phyloP scores from a whole-genome alignment of 129 eudicot genomes.

The Tagetes erecta region DNA sequence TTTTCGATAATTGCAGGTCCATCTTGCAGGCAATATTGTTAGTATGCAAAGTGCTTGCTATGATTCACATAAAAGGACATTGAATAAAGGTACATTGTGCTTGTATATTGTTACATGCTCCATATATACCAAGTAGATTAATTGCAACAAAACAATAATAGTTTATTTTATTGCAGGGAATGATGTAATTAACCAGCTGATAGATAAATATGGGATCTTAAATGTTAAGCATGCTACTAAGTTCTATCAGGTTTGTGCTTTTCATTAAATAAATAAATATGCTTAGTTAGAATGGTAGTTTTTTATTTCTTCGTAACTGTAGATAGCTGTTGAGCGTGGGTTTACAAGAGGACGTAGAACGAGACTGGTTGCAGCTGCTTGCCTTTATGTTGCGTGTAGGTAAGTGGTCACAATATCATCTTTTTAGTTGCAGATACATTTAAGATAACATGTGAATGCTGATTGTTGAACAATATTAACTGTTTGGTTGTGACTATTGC shows the following conservation, averaged over 20 bases:
- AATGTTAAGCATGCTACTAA: constrained; percentile 30
- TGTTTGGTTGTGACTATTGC: not conserved
- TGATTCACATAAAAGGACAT: constrained; percentile 37
- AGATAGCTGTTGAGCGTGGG: constrained; percentile 62
- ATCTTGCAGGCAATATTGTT: constrained; percentile 30
- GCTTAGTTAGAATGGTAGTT: not conserved
- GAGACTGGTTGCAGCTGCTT: constrained; percentile 59
- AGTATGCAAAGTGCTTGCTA: constrained; percentile 19
- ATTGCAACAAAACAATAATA: not conserved
- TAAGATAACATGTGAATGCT: not conserved
- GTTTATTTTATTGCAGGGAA: constrained; percentile 17
- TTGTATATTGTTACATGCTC: not conserved
- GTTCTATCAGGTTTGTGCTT: constrained; percentile 35
- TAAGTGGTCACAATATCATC: constrained; percentile 26
- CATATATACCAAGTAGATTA: not conserved
- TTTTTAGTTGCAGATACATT: not conserved
- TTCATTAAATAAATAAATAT: not conserved
- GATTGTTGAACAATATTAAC: not conserved
- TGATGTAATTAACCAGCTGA: constrained; percentile 22
- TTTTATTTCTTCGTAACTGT: not conserved
- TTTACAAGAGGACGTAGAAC: constrained; percentile 56
- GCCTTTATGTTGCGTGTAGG: constrained; percentile 68
- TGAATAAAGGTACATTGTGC: constrained; percentile 29
- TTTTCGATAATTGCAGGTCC: constrained; percentile 16
- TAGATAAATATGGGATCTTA: constrained; percentile 23